Base-by-base conservation (phyloP, 768 basidiomycete species). In the Lepiota subincarnata region DNA sequence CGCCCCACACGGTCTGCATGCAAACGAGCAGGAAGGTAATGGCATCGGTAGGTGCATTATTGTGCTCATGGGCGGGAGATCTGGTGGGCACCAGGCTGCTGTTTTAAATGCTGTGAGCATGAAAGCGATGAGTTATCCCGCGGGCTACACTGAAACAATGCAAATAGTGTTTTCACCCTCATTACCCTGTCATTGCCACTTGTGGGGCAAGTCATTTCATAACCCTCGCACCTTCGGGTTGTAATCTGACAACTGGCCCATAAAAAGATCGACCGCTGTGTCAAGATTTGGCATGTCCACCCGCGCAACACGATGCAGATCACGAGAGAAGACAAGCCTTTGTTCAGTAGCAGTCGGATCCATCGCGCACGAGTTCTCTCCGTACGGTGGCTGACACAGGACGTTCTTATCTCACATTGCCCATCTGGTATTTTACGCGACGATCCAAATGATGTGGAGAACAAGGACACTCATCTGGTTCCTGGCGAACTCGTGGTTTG, bases 241-340 rank as follows among this genome's bases (percentile, higher is more conserved):
- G n/a, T n/a, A n/a, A n/a, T n/a, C n/a, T n/a, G n/a, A n/a, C n/a
- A 7, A 22, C 53, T 49, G 2, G 36, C 19, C 2, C 13, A 31
- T 52, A 12, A 49, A 91, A 24, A 24, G 89, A 72, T 89, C 58
- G 89, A 92, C 58, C 78, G 87, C 54, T 70, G 74, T 2, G 79
- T 89, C 31, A 90, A 90, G 66, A 87, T 92, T 5, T 92, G 89
- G 89, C 70, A 75, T 42, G 66, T 86, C 16, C 76, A 79, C 20
- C 67, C 65, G 11, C 42, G 43, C 1, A 70, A 66, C 31, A 63
- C 70, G 16, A 49, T 57, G 2, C 55, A 55, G 8, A 68, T 83
- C 46, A 69, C 72, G 44, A 74, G 86, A 31, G 83, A 86, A 64
- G 88, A 91, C 55, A 90, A 89, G 56, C 88, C 89, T 0, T 63